phyloP scores from a whole-genome alignment of 1,284 basidiomycete genomes.

The Fomitopsis schrenkii region DNA sequence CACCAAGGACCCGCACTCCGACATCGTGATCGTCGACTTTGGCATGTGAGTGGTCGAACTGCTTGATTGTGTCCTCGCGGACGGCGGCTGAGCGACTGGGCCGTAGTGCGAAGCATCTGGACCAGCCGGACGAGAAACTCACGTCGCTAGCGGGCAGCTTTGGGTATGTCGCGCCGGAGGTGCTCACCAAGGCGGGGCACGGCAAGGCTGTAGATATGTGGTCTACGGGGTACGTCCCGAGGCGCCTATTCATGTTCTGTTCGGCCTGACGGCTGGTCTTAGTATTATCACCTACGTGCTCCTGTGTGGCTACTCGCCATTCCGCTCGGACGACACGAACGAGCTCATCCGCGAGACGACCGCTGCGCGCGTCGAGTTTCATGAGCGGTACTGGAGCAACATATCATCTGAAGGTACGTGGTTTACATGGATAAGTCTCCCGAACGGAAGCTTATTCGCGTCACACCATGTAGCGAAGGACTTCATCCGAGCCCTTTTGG shows the following conservation, averaged over 20 bases:
- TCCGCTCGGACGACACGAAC: constrained; percentile 79
- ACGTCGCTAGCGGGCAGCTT: constrained; percentile 85
- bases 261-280: not conserved
- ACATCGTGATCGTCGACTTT: constrained; percentile 93
- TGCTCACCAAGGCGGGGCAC: constrained; percentile 80
- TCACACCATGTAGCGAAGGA: constrained; percentile 59
- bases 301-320: constrained; percentile 91
- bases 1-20: constrained; percentile 66
- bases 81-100: not conserved
- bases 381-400: constrained; percentile 93
- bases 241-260: too few species aligned
- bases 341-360: constrained; percentile 82
- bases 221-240: constrained; percentile 73
- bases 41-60: constrained; percentile 69
- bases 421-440: not conserved
- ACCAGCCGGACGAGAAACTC: constrained; percentile 75
- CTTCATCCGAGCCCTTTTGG: constrained; percentile 77
- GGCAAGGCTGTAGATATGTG: constrained; percentile 93
- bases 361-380: constrained; percentile 83
- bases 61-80: not conserved
- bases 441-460: not conserved
- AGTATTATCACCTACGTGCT: constrained; percentile 94
- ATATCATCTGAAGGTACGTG: constrained; percentile 65
- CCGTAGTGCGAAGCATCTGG: constrained; percentile 80
- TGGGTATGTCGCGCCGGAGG: constrained; percentile 94